Evolutionary conservation across 352 stramenopile genomes (phyloP).

Genomic region (Thraustochytrium sp.): DNA sequence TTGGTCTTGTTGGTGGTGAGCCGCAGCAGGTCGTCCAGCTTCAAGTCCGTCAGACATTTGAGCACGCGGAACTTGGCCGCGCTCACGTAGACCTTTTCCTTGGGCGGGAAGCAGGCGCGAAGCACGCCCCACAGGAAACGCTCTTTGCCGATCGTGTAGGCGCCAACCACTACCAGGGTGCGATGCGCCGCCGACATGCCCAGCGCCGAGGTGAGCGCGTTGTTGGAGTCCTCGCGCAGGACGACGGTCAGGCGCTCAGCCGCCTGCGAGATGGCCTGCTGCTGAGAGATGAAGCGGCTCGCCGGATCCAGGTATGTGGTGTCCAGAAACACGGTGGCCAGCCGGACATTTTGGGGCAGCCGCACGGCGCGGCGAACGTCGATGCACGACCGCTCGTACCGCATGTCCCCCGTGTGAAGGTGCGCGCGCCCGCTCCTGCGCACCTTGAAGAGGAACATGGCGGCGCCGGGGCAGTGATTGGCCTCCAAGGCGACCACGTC

Average conservation of each 20-base stretch:
- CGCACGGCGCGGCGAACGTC: neutral
- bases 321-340: slow-evolving; percentile 81
- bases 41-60: slow-evolving; percentile 32
- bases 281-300: slow-evolving; percentile 84
- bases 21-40: slow-evolving; percentile 63
- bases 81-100: slow-evolving; percentile 59
- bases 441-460: slow-evolving; percentile 87
- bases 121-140: slow-evolving; percentile 88
- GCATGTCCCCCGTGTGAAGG: slow-evolving; percentile 81
- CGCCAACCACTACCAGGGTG: slow-evolving; percentile 88
- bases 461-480: slow-evolving; percentile 91
- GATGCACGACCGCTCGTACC: slow-evolving; percentile 54
- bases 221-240: neutral
- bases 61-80: slow-evolving; percentile 1
- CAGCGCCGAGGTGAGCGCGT: neutral
- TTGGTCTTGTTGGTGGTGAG: slow-evolving; percentile 71
- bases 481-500: slow-evolving; percentile 90
- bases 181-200: slow-evolving; percentile 53
- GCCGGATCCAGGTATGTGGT: slow-evolving; percentile 93
- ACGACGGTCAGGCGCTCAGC: slow-evolving; percentile 46
- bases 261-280: slow-evolving; percentile 57
- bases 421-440: slow-evolving; percentile 68
- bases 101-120: slow-evolving; percentile 54
- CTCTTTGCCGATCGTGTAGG: slow-evolving; percentile 95
- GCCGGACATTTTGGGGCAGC: neutral